Evolutionary conservation across 1,284 basidiomycete species (phyloP).

Genomic region (Psilocybe mexicana): DNA sequence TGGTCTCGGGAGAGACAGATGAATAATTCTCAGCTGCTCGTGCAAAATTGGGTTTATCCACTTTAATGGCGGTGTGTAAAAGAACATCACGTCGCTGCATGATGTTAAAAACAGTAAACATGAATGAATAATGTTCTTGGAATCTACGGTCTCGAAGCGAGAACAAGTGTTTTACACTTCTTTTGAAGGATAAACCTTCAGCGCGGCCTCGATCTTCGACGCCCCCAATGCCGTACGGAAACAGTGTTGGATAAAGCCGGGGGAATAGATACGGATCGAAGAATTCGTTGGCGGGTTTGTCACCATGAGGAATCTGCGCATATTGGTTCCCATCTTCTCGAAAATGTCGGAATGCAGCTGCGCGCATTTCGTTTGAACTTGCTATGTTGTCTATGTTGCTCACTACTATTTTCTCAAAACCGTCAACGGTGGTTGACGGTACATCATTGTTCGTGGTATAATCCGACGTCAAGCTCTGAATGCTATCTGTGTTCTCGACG

Average conservation of each 20-base stretch:
- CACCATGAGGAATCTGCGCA: conserved; percentile 31
- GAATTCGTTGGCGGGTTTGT: conserved; percentile 32
- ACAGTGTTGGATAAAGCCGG: conserved; percentile 35
- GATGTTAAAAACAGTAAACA: conserved; percentile 40
- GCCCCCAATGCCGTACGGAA: conserved; percentile 40
- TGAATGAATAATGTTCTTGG: conserved; percentile 36
- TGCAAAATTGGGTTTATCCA: conserved; percentile 22
- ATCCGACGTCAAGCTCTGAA: conserved; percentile 22
- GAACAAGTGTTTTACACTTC: conserved; percentile 31
- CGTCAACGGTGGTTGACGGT: too few species aligned
- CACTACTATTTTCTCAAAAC: conserved; percentile 34
- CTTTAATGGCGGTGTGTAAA: conserved; percentile 31
- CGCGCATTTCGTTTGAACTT: conserved; percentile 27
- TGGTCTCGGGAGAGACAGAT: conserved; percentile 18
- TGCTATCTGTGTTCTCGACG: conserved; percentile 12
- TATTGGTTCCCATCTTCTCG: conserved; percentile 26
- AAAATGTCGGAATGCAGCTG: conserved; percentile 34
- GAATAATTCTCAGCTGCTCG: conserved; percentile 24
- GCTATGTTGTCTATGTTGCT: conserved; percentile 30
- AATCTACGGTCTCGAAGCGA: conserved; percentile 32
- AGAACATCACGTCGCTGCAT: conserved; percentile 30
- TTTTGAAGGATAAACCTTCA: conserved; percentile 23
- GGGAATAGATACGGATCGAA: conserved; percentile 33
- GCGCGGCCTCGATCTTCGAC: conserved; percentile 29
- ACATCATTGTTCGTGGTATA: conserved; percentile 24